Evolutionary conservation across 1,139 yeast species (phyloP).

Genomic region (Barnettozyma hawaiiensis): DNA sequence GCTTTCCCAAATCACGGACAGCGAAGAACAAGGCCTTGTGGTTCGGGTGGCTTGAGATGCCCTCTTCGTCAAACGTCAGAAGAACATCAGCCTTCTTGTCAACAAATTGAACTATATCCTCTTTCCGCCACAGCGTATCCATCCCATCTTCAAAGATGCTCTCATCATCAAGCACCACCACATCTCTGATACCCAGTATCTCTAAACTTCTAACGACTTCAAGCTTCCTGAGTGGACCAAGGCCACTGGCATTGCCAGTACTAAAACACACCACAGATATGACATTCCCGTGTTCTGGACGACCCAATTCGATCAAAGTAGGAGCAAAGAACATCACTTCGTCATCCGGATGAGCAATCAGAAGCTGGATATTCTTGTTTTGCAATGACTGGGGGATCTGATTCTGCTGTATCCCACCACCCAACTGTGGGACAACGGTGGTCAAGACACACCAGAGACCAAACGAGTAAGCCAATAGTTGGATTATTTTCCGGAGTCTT

Average conservation of each 20-base stretch:
- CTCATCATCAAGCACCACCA: slow-evolving; percentile 42
- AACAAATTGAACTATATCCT: slow-evolving; percentile 34
- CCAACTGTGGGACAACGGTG: slow-evolving; percentile 5
- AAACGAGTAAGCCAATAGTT: background rate
- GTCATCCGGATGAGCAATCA: slow-evolving; percentile 97
- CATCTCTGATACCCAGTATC: slow-evolving; percentile 46
- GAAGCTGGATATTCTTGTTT: slow-evolving; percentile 35
- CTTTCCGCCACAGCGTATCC: slow-evolving; percentile 58
- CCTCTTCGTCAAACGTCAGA: slow-evolving; percentile 75
- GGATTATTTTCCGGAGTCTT: background rate
- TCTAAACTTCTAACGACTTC: slow-evolving; percentile 59
- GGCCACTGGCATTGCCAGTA: slow-evolving; percentile 68
- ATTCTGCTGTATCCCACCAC: no score
- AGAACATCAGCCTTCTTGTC: slow-evolving; percentile 35
- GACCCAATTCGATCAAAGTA: slow-evolving; percentile 49
- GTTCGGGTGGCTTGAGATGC: slow-evolving; percentile 84
- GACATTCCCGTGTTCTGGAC: slow-evolving; percentile 43
- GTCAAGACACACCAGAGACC: slow-evolving; percentile 8
- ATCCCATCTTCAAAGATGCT: slow-evolving; percentile 63
- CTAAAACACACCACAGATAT: slow-evolving; percentile 68
- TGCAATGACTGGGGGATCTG: slow-evolving; percentile 7
- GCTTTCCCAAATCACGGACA: slow-evolving; percentile 29
- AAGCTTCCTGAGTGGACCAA: slow-evolving; percentile 54
- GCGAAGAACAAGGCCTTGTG: slow-evolving; percentile 68
- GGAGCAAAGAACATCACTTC: slow-evolving; percentile 98